Evolutionary conservation across 495 filamentous ascomycete species (phyloP).

Genomic region (Xeromyces bisporus): DNA sequence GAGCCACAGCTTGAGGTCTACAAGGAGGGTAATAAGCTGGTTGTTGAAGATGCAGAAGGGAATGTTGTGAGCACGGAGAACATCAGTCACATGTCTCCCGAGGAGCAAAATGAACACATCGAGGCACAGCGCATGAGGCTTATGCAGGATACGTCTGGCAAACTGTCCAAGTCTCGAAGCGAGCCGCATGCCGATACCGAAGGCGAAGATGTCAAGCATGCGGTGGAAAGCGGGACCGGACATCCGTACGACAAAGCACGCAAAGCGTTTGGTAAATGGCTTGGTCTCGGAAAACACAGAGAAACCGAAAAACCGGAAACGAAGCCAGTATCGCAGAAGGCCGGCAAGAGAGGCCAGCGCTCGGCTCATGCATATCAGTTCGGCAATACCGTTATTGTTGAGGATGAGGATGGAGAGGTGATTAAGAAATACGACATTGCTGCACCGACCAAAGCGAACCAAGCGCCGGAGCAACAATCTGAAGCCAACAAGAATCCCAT

Average conservation of each 20-base stretch:
- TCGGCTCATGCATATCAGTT: conserved; percentile 90
- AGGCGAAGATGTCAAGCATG: conserved; percentile 26
- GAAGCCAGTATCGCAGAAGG: conserved; percentile 6
- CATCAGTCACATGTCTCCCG: conserved; percentile 22
- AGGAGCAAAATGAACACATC: conserved; percentile 34
- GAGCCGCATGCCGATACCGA: conserved; percentile 29
- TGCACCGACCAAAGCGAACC: conserved; percentile 15
- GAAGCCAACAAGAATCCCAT: conserved; percentile 16
- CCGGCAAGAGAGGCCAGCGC: conserved; percentile 16
- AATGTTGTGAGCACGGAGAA: conserved; percentile 53
- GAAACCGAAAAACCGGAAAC: conserved; percentile 7
- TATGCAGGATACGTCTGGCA: conserved; percentile 34
- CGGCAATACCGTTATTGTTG: conserved; percentile 92
- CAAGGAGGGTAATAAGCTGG: conserved; percentile 65
- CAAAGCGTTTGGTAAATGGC: conserved; percentile 23
- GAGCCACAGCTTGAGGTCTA: conserved; percentile 45
- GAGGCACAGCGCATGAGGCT: conserved; percentile 41
- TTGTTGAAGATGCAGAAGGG: conserved; percentile 78
- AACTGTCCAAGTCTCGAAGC: conserved; percentile 22
- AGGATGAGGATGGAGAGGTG: conserved; percentile 94
- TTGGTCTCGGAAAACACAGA: conserved; percentile 19
- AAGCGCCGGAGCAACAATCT: conserved; percentile 12
- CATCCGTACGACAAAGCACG: conserved; percentile 18
- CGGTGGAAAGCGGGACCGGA: conserved; percentile 13
- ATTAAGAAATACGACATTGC: conserved; percentile 92